Conservation (phyloP, 2,329 filamentous ascomycete genomes). For the Ascochyta viciae-villosae region DNA sequence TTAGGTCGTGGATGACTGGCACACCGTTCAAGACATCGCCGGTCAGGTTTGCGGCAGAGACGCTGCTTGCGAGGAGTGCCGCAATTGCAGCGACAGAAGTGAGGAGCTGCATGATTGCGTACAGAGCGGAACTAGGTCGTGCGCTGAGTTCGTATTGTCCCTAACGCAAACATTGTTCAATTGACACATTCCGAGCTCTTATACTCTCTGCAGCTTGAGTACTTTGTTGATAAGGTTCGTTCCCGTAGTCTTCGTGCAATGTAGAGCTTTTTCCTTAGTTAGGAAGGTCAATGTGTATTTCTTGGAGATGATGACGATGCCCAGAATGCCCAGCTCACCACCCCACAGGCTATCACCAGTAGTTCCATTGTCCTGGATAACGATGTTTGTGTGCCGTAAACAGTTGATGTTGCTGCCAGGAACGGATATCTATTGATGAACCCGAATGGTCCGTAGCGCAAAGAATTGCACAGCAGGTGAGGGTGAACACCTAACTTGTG, state of each 20-base stretch:
- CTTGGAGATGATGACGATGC: conserved; percentile 36
- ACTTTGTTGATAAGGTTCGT: conserved; percentile 25
- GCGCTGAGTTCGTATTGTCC: not conserved
- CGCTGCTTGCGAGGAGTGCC: conserved; percentile 26
- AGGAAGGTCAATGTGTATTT: conserved; percentile 37
- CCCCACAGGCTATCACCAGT: conserved; percentile 18
- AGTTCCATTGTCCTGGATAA: conserved; percentile 7
- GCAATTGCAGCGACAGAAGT: conserved; percentile 25
- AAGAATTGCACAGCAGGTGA: not conserved
- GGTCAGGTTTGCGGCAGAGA: conserved; percentile 36
- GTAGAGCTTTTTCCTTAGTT: conserved; percentile 30
- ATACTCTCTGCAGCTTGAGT: not conserved
- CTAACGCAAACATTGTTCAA: not conserved
- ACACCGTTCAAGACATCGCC: conserved; percentile 44
- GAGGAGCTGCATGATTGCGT: conserved; percentile 33
- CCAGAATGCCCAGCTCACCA: conserved; percentile 26
- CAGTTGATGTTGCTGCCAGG: not conserved
- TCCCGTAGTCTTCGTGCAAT: conserved; percentile 1
- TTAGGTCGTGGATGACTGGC: conserved; percentile 42
- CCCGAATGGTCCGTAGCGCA: not conserved
- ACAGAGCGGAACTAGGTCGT: not conserved
- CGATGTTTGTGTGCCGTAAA: not conserved
- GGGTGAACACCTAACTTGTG: not conserved
- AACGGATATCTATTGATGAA: not conserved
- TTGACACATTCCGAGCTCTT: conserved; percentile 8